Evolutionary conservation across 306 rosid genomes (phyloP).

Genomic region (Pachyrhizus erosus): DNA sequence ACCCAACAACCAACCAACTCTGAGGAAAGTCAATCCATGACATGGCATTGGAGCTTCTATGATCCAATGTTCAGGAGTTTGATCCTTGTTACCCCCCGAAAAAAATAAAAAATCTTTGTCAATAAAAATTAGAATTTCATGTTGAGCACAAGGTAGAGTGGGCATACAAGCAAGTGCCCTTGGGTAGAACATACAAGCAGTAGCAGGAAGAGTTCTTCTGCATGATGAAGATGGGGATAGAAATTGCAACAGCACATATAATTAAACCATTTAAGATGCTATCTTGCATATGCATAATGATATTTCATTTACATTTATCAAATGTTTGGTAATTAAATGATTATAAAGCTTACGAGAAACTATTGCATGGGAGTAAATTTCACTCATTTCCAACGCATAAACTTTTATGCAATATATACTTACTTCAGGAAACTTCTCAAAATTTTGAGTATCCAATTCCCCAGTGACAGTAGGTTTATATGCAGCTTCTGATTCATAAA

Average conservation of each 20-base stretch:
- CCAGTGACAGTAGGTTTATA: conserved; percentile 85
- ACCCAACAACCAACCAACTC: background rate
- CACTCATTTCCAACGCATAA: conserved; percentile 30
- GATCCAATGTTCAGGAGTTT: background rate
- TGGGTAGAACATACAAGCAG: conserved; percentile 25
- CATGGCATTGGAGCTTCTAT: background rate
- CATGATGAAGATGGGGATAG: conserved; percentile 6
- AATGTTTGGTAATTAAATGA: conserved; percentile 20
- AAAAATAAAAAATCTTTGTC: too few relatives aligned
- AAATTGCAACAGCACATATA: conserved; percentile 14
- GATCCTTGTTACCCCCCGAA: too few relatives aligned
- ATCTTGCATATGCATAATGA: conserved; percentile 25
- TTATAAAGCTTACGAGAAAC: conserved; percentile 29
- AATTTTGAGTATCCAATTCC: conserved; percentile 96
- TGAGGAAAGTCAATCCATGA: background rate
- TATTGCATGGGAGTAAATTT: conserved; percentile 2
- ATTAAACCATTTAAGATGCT: conserved; percentile 28
- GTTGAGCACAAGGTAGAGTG: background rate
- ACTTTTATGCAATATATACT: conserved; percentile 45
- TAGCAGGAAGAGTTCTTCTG: conserved; percentile 24
- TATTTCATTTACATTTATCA: conserved; percentile 27
- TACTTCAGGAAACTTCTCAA: conserved; percentile 97
- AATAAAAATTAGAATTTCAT: background rate
- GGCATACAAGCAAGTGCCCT: conserved; percentile 19
- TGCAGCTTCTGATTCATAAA: conserved; percentile 94